These are phyloP conservation scores for Guadua angustifolia DNA, from an alignment of 176 grass and related monocot species.

Conservation along the genomic window DNA sequence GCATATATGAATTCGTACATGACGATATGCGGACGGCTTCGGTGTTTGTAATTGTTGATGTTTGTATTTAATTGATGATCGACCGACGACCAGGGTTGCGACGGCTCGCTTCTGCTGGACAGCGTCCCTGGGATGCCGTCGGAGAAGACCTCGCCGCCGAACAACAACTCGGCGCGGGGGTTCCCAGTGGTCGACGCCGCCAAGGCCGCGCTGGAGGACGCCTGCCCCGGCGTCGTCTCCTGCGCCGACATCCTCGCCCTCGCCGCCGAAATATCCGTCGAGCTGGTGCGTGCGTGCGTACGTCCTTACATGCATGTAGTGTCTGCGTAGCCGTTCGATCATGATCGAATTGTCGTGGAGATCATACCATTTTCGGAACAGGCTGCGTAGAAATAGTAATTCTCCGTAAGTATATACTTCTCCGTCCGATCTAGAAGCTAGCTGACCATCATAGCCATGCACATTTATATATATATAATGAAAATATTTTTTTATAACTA, in stretches of 20 bases:
- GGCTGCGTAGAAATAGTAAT: background rate
- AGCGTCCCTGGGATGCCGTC: slow-evolving; percentile 43
- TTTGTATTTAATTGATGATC: too few relatives aligned
- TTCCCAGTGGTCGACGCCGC: slow-evolving; percentile 63
- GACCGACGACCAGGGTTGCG: slow-evolving; percentile 72
- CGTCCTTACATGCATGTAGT: background rate
- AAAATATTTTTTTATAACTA: too few relatives aligned
- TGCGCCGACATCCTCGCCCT: slow-evolving; percentile 93
- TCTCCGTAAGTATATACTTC: too few relatives aligned
- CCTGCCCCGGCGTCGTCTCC: slow-evolving; percentile 77
- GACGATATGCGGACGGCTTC: too few relatives aligned
- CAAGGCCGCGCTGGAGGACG: slow-evolving; percentile 65
- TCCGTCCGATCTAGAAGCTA: too few relatives aligned
- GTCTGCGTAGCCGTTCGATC: background rate
- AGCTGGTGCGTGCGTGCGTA: slow-evolving; percentile 25
- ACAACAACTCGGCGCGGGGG: slow-evolving; percentile 63
- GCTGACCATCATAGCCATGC: too few relatives aligned
- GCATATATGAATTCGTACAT: too few relatives aligned
- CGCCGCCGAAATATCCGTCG: slow-evolving; percentile 72
- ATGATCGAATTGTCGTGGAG: background rate
- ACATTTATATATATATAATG: too few relatives aligned
- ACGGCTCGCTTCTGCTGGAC: slow-evolving; percentile 75
- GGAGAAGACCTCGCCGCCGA: slow-evolving; percentile 62
- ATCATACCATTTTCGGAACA: background rate
- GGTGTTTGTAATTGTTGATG: too few relatives aligned